Conservation (phyloP, 306 rosid genomes). For the Gillenia trifoliata region DNA sequence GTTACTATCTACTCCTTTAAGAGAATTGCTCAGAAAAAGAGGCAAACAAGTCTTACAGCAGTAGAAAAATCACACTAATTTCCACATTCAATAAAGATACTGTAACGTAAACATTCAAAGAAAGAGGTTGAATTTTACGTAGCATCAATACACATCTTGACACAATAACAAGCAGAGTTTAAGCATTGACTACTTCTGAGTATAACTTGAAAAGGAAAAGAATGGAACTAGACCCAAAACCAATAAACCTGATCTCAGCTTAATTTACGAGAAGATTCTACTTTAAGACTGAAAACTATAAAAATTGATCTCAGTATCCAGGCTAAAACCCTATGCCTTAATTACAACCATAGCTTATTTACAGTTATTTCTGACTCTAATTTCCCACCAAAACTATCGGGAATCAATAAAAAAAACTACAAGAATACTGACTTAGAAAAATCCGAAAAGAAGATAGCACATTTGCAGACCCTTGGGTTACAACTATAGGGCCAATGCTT, state of each 20-base stretch:
- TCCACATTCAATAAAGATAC: neutral
- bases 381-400: neutral
- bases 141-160: neutral
- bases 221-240: neutral
- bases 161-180: neutral
- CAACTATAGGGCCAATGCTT: neutral
- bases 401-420: neutral
- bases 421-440: neutral
- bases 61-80: neutral
- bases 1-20: neutral
- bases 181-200: neutral
- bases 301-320: neutral
- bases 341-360: neutral
- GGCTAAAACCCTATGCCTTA: neutral
- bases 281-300: neutral
- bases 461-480: neutral
- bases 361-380: neutral
- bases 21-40: neutral
- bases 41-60: neutral
- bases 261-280: neutral
- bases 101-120: neutral
- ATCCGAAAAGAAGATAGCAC: neutral
- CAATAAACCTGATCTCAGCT: neutral
- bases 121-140: neutral
- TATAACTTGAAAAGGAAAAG: neutral